These are phyloP conservation scores for Rhodotorula sphaerocarpa DNA, from an alignment of 768 basidiomycete species.

Conservation along the genomic window DNA sequence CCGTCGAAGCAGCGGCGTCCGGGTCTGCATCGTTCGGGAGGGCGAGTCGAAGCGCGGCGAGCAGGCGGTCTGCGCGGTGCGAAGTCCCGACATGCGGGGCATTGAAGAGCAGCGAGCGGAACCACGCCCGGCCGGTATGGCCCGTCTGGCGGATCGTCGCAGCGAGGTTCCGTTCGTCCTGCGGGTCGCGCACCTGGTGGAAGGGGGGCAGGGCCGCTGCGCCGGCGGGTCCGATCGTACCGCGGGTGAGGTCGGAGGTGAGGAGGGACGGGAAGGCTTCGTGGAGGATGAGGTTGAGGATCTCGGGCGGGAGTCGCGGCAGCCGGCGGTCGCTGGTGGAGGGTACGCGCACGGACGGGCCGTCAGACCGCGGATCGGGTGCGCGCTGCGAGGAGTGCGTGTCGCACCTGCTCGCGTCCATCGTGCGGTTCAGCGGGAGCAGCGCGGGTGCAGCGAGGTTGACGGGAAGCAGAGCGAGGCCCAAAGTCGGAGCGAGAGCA, in stretches of 20 bases:
- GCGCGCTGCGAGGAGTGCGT: not conserved
- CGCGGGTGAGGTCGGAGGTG: not conserved
- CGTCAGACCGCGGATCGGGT: not conserved
- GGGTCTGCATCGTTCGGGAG: constrained; percentile 64
- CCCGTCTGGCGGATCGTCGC: too few species aligned
- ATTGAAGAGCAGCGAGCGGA: constrained; percentile 3
- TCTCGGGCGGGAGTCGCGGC: not conserved
- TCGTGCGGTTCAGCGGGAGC: too few species aligned
- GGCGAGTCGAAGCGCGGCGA: constrained; percentile 19
- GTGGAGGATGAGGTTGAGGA: constrained; percentile 5
- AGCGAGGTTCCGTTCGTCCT: not conserved
- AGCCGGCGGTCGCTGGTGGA: not conserved
- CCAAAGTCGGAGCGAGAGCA: too few species aligned
- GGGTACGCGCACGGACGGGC: not conserved
- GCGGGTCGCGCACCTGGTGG: not conserved
- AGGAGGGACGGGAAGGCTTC: not conserved
- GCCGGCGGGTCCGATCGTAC: too few species aligned
- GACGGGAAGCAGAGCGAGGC: too few species aligned
- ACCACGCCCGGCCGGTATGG: not conserved
- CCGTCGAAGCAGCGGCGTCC: too few species aligned
- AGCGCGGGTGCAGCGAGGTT: too few species aligned
- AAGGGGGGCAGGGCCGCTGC: not conserved
- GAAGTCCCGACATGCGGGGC: not conserved
- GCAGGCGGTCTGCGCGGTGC: not conserved
- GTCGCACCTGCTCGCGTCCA: too few species aligned